A percentile compares a stretch with the other conserved stretches of the same genome.
Conservation (phyloP, 2,329 filamentous ascomycete genomes). For the Exserohilum rostratum region DNA sequence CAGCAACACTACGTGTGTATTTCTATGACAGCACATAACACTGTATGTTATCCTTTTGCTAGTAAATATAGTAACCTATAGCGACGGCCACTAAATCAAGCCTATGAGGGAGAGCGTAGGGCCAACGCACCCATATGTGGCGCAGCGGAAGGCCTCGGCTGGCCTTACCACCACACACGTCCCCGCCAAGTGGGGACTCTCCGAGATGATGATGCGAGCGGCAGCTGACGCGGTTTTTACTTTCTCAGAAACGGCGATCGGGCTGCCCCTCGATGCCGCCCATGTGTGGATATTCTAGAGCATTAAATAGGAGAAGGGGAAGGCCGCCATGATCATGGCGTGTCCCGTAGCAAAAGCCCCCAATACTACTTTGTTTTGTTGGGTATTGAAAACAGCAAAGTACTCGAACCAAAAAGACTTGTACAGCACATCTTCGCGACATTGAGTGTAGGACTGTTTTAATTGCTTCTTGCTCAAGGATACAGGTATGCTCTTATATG, state of each 20-base stretch:
- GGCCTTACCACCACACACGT: slow-evolving; percentile 2
- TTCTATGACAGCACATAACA: background rate
- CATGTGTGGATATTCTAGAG: background rate
- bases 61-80: background rate
- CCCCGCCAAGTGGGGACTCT: slow-evolving; percentile 1
- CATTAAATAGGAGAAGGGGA: slow-evolving; percentile 1
- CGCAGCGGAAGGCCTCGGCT: slow-evolving; percentile 6
- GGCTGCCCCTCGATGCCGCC: background rate
- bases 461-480: background rate
- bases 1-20: background rate
- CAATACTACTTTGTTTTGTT: background rate
- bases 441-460: background rate
- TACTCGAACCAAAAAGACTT: background rate
- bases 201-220: slow-evolving; percentile 7
- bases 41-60: background rate
- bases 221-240: slow-evolving; percentile 4
- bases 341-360: slow-evolving; percentile 1
- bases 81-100: background rate
- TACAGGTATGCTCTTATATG: background rate
- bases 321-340: background rate
- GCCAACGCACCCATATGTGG: background rate
- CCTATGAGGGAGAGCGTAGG: background rate
- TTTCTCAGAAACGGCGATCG: background rate
- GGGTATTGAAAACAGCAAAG: background rate
- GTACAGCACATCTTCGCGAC: background rate